phyloP scores from a whole-genome alignment of 306 rosid genomes.

The Ceratonia siliqua region DNA sequence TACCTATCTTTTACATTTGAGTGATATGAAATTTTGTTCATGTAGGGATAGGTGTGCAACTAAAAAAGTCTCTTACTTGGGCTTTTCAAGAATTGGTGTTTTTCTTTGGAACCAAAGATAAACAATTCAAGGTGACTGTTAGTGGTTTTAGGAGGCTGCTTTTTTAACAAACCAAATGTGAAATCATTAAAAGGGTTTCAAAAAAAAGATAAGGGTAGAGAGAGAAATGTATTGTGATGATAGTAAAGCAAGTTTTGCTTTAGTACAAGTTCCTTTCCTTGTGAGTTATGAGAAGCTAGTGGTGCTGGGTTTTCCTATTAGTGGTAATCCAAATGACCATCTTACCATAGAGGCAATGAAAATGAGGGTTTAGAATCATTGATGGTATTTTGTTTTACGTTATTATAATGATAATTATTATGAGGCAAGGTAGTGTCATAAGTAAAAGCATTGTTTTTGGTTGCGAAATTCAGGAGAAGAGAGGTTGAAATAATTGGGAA shows the following conservation, averaged over 20 bases:
- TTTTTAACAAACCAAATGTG: no score
- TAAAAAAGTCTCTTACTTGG: neutral
- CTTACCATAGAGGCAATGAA: conserved; percentile 24
- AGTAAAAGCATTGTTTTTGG: conserved; percentile 40
- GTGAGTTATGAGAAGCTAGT: conserved; percentile 34
- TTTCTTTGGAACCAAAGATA: no score
- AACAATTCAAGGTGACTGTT: no score
- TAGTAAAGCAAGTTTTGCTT: conserved; percentile 27
- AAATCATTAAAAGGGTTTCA: no score
- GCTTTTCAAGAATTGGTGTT: neutral
- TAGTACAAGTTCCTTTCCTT: conserved; percentile 30
- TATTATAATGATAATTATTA: conserved; percentile 59
- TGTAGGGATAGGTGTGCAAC: neutral
- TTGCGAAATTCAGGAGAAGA: conserved; percentile 40
- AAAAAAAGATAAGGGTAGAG: conserved; percentile 5
- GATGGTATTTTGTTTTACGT: conserved; percentile 68
- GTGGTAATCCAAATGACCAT: conserved; percentile 15
- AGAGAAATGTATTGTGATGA: conserved; percentile 27
- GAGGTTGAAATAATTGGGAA: conserved; percentile 29
- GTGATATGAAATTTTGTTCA: conserved; percentile 32
- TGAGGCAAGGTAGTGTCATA: conserved; percentile 39
- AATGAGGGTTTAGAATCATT: conserved; percentile 38
- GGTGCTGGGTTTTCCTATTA: conserved; percentile 20
- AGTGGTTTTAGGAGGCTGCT: no score
- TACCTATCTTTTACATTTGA: conserved; percentile 10